phyloP scores from a whole-genome alignment of 2,329 filamentous ascomycete genomes.

The Aspergillus ibericus region DNA sequence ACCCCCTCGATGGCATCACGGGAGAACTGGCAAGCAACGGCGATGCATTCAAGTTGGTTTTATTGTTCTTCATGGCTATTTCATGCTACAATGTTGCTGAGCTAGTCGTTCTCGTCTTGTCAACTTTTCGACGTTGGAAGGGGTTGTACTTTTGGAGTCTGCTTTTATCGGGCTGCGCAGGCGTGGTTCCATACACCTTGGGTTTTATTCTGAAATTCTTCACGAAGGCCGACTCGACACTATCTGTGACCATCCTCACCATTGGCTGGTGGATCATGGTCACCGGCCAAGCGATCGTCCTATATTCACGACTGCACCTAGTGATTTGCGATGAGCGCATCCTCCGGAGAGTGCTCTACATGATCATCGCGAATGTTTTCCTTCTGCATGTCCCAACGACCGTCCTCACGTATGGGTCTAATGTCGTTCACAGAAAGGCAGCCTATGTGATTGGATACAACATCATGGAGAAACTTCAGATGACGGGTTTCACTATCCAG shows the following conservation, averaged over 20 bases:
- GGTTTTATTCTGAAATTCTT: slow-evolving; percentile 48
- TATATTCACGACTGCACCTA: slow-evolving; percentile 64
- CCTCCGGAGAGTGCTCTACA: slow-evolving; percentile 53
- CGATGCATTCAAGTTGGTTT: slow-evolving; percentile 23
- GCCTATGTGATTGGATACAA: slow-evolving; percentile 44
- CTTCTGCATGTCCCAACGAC: slow-evolving; percentile 56
- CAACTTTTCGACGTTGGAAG: slow-evolving; percentile 40
- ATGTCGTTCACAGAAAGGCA: slow-evolving; percentile 22
- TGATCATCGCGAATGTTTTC: slow-evolving; percentile 59
- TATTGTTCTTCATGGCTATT: slow-evolving; percentile 40
- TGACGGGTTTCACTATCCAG: slow-evolving; percentile 48
- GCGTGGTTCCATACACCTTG: slow-evolving; percentile 41
- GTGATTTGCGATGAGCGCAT: slow-evolving; percentile 53
- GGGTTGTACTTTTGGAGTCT: slow-evolving; percentile 48
- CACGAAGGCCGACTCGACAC: slow-evolving; percentile 27
- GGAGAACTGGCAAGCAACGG: slow-evolving; percentile 27
- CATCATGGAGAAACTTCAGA: slow-evolving; percentile 48
- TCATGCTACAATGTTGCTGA: slow-evolving; percentile 51
- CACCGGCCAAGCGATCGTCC: slow-evolving; percentile 61
- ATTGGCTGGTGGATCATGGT: slow-evolving; percentile 63
- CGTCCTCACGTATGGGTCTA: slow-evolving; percentile 53
- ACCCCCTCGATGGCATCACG: slow-evolving; percentile 32
- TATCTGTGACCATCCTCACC: slow-evolving; percentile 46
- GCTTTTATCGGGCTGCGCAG: slow-evolving; percentile 35
- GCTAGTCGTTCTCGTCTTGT: slow-evolving; percentile 40